A percentile compares a stretch with the other conserved stretches of the same genome.
Evolutionary conservation across 2,329 filamentous ascomycete genomes (phyloP).

Genomic region (Aspergillus oerlinghausenensis): DNA sequence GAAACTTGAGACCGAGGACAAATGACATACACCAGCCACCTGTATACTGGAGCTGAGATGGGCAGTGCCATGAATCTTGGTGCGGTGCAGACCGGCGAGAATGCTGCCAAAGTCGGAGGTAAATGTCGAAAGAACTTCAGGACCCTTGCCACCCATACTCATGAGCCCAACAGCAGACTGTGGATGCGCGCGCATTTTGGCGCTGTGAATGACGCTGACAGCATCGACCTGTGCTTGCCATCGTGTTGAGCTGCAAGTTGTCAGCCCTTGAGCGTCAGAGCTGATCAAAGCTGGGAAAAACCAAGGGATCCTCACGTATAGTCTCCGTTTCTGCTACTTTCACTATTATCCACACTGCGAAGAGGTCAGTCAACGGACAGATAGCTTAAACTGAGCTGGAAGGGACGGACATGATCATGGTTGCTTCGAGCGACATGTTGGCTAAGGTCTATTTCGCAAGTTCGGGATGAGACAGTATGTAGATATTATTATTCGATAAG

Average conservation of each 20-base stretch:
- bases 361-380: conserved; percentile 16
- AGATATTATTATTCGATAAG: background rate
- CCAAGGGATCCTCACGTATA: conserved; percentile 54
- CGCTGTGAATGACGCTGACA: conserved; percentile 90
- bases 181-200: conserved; percentile 90
- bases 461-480: conserved; percentile 1
- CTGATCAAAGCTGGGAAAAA: background rate
- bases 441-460: conserved; percentile 28
- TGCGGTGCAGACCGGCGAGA: conserved; percentile 84
- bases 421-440: conserved; percentile 97
- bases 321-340: conserved; percentile 96
- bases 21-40: conserved; percentile 73
- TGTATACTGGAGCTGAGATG: conserved; percentile 93
- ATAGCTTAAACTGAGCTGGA: conserved; percentile 8
- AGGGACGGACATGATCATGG: conserved; percentile 74
- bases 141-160: conserved; percentile 98
- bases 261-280: conserved; percentile 13
- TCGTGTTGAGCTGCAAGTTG: conserved; percentile 69
- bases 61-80: conserved; percentile 84
- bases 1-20: background rate
- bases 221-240: conserved; percentile 96
- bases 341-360: conserved; percentile 87
- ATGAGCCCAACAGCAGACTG: conserved; percentile 97
- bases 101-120: conserved; percentile 96
- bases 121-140: conserved; percentile 92